These are phyloP conservation scores for Microbotryum lychnidis-dioicae DNA, from an alignment of 1,284 basidiomycete species.

Conservation along the genomic window DNA sequence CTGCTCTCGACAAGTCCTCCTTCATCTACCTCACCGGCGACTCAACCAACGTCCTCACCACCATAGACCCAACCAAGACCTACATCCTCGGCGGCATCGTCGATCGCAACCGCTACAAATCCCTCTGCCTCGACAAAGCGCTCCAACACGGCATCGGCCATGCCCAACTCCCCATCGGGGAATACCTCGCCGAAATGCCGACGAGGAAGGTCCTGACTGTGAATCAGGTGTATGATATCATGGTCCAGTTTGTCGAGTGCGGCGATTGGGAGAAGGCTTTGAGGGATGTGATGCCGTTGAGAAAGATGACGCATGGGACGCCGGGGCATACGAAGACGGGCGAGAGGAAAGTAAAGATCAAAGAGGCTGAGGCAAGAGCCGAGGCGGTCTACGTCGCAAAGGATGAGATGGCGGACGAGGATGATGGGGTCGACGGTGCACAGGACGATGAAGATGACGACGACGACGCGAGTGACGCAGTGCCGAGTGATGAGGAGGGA, in stretches of 20 bases:
- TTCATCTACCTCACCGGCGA: constrained; percentile 94
- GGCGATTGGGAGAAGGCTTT: constrained; percentile 72
- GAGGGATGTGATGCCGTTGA: constrained; percentile 73
- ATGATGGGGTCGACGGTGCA: background rate
- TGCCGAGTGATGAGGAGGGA: background rate
- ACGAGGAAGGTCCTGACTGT: constrained; percentile 95
- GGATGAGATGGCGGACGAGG: background rate
- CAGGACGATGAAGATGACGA: background rate
- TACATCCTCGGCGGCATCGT: constrained; percentile 96
- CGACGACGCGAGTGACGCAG: background rate
- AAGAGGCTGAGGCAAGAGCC: background rate
- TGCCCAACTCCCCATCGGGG: constrained; percentile 86
- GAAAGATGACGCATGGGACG: constrained; percentile 60
- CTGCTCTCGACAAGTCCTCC: constrained; percentile 41
- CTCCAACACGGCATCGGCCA: constrained; percentile 62
- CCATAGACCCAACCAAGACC: constrained; percentile 64
- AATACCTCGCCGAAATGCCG: constrained; percentile 68
- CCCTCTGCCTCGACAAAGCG: constrained; percentile 83
- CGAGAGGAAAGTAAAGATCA: background rate
- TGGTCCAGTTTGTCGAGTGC: constrained; percentile 60
- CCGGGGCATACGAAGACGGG: constrained; percentile 17
- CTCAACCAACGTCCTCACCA: constrained; percentile 70
- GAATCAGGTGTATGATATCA: constrained; percentile 80
- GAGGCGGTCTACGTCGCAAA: constrained; percentile 4
- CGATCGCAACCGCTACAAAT: constrained; percentile 96